Conservation (phyloP, 257 asterid genomes). For the Jasminum sambac region DNA sequence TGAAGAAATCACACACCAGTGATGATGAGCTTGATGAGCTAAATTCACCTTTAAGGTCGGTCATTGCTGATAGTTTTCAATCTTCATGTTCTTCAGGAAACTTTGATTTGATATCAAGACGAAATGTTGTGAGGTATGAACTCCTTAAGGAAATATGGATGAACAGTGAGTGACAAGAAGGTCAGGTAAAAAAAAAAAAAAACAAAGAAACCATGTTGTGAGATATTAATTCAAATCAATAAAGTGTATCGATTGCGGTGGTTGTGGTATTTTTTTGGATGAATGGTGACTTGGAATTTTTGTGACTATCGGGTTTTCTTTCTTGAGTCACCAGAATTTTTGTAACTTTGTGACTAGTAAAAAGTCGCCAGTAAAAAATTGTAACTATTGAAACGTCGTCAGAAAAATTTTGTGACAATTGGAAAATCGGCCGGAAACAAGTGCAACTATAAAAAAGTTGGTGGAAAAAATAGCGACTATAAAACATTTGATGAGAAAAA, state of each 20-base stretch:
- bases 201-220: background rate
- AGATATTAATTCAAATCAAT: background rate
- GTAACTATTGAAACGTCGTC: no score
- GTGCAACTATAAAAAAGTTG: no score
- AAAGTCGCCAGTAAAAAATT: no score
- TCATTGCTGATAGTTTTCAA: constrained; percentile 31
- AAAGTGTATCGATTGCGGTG: background rate
- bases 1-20: constrained; percentile 68
- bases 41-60: constrained; percentile 57
- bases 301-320: no score
- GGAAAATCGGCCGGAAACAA: no score
- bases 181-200: no score
- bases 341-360: no score
- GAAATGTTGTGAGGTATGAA: constrained; percentile 55
- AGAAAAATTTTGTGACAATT: no score
- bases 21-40: constrained; percentile 77
- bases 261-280: background rate
- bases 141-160: constrained; percentile 70
- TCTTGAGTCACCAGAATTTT: no score
- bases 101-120: constrained; percentile 33
- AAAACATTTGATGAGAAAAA: no score
- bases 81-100: constrained; percentile 38
- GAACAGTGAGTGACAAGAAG: constrained; percentile 26
- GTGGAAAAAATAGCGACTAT: no score
- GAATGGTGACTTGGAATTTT: no score